A percentile compares a stretch with the other conserved stretches of the same genome.
phyloP scores from a whole-genome alignment of 2,329 filamentous ascomycete genomes.

The Phoma herbarum region DNA sequence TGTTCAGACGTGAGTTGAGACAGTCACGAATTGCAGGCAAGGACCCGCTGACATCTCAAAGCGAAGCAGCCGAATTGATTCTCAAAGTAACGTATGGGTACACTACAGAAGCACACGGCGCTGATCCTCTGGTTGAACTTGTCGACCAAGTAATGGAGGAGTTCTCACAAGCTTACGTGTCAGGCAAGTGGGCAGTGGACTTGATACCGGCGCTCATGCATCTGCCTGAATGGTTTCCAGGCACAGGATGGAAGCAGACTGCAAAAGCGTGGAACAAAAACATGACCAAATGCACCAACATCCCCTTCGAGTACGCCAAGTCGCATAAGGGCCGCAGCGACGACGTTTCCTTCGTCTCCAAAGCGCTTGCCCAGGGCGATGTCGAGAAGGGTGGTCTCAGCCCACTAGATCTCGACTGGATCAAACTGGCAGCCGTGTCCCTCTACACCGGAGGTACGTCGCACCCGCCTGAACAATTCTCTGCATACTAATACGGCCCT shows the following conservation, averaged over 20 bases:
- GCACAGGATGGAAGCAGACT: conserved; percentile 41
- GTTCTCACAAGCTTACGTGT: conserved; percentile 53
- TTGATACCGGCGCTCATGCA: conserved; percentile 54
- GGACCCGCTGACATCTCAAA: neutral
- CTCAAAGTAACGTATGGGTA: conserved; percentile 53
- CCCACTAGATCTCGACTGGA: conserved; percentile 40
- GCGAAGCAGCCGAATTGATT: conserved; percentile 40
- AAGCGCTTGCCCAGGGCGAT: conserved; percentile 27
- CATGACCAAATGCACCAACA: conserved; percentile 33
- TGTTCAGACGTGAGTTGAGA: conserved; percentile 51
- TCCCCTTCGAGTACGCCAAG: conserved; percentile 55
- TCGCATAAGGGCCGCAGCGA: conserved; percentile 37
- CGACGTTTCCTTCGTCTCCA: conserved; percentile 51
- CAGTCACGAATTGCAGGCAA: neutral
- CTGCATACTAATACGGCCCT: neutral
- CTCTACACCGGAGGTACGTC: conserved; percentile 53
- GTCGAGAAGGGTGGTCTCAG: conserved; percentile 36
- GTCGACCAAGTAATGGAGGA: conserved; percentile 52
- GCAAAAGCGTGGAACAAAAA: conserved; percentile 35
- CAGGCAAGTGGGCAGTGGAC: conserved; percentile 59
- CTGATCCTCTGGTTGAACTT: conserved; percentile 57
- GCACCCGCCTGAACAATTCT: neutral
- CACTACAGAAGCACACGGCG: conserved; percentile 49
- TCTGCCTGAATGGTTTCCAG: conserved; percentile 58
- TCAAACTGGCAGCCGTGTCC: conserved; percentile 52